Evolutionary conservation across 2,329 filamentous ascomycete genomes (phyloP), one percentile per base, ranked within the genome.

Genomic region (Phoma sp.): DNA sequence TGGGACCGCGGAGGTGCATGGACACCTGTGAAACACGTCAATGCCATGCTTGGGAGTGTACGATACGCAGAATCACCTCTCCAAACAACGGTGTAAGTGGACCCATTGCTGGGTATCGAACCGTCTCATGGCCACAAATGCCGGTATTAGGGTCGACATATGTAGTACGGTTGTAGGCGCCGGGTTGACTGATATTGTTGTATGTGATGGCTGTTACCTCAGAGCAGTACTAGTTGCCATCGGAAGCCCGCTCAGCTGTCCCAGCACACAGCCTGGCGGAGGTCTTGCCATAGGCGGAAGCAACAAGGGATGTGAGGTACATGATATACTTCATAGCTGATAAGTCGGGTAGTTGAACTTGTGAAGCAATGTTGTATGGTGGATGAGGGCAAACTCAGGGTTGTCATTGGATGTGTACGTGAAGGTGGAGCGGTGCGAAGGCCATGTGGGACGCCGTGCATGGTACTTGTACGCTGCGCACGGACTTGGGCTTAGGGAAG

Each of bases 1-100:
- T 72, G 1, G 90, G 89, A 3, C 90, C 90, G 62, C 89, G 87
- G 67, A 92, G 81, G 71, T 91, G 87, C 57, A 91, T 74, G 1
- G 88, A 90, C 25, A 92, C 79, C 88, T 91, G 55, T 34, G 33
- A 18, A 21, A 10, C 21, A 12, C n/a, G 32, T 61, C n/a, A 59
- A 39, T 17, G n/a, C 14, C 2, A 39, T 15, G n/a, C 18, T 17
- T 32, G 57, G 29, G 53, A 25, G 7, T 21, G 40, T 25, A 12
- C 26, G 20, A 17, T 25, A 11, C 17, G 12, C 10, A 26, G 7
- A 7, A 18, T 74, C 77, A 91, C 89, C 77, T 89, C 88, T 69
- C 89, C 86, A 57, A 89, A 81, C 28, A 91, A 80, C 6, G 90
- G 89, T 23, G 87, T 83, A 45, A 91, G 76, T 33, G 82, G 78